Base-by-base conservation (phyloP, 108 stramenopile species). In the Pseudonitzschia multistriata region DNA sequence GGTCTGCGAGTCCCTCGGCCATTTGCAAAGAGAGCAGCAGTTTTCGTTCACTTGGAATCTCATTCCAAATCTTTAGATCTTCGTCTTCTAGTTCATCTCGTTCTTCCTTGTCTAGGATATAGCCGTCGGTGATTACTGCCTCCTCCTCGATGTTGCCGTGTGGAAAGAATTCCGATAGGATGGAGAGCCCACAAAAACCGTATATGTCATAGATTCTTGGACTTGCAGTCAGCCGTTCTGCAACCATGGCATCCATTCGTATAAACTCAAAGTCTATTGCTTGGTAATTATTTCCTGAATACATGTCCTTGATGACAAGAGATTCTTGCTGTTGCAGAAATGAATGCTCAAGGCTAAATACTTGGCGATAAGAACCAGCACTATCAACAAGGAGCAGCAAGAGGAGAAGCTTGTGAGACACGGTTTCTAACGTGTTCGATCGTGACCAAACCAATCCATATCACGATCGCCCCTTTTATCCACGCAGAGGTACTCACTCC, bases 201-300 rank as follows among this genome's bases (percentile, higher is more conserved):
- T 85, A 94, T 34, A 94, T 86, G 49, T 91, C 80, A 28, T 77
- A 78, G 64, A 84, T 83, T 14, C 83, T 59, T 24, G 89, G 88
- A 63, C 71, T 75, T 13, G 81, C 47, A 11, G 87, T 78, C 14
- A 94, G 70, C 33, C 84, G 76, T 71, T 94, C 93, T 56, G 85
- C 85, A 11, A 90, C 82, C 66, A 90, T 73, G 33, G 90, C 87
- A 76, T 94, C 93, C 76, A 80, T 88, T 19, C 89, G 74, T 56
- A 70, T 60, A 33, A 55, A 78, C 62, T 78, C 77, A 72, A 42
- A 78, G 54, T 71, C 28, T 2, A 66, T 50, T 24, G 25, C 2
- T 19, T 30, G 14, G 11, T 25, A 39, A 14, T 71, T 47, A 11
- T 31, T 22, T 22, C 61, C 62, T 30, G 27, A 25, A 25, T 35